A percentile compares a stretch with the other conserved stretches of the same genome.
phyloP scores from a whole-genome alignment of 768 basidiomycete genomes.

The Fomitopsis pulvina region DNA sequence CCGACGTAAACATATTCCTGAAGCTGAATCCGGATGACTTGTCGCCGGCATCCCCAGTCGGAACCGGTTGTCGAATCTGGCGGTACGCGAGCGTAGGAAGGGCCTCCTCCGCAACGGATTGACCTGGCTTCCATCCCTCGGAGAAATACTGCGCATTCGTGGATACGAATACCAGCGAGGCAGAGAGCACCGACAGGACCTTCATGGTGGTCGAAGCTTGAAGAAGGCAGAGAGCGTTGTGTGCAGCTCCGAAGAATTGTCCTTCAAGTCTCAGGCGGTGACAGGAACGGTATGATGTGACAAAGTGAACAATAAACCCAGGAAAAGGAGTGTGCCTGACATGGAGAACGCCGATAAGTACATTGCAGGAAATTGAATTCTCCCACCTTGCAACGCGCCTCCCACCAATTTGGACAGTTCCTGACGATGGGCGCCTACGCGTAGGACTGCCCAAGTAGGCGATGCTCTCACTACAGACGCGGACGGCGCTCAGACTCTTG shows the following conservation, averaged over 20 bases:
- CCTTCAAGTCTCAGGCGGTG: neutral
- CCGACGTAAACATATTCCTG: slow-evolving; percentile 37
- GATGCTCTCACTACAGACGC: neutral
- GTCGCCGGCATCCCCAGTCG: slow-evolving; percentile 3
- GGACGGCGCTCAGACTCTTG: neutral
- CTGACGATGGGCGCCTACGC: neutral
- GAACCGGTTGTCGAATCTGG: slow-evolving; percentile 1
- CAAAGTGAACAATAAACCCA: neutral
- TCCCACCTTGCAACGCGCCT: neutral
- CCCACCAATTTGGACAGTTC: neutral
- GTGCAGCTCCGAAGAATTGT: neutral
- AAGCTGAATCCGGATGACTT: slow-evolving; percentile 17
- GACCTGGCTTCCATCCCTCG: slow-evolving; percentile 75
- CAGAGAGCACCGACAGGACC: slow-evolving; percentile 28
- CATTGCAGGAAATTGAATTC: neutral
- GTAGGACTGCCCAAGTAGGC: neutral
- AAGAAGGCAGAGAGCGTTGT: slow-evolving; percentile 10
- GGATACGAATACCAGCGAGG: slow-evolving; percentile 26
- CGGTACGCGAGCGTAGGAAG: slow-evolving; percentile 2
- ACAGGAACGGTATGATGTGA: neutral
- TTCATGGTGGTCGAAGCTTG: slow-evolving; percentile 41
- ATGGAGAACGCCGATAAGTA: neutral
- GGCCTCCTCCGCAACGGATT: slow-evolving; percentile 30
- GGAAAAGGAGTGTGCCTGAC: neutral
- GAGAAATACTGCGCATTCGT: slow-evolving; percentile 71